These are phyloP conservation scores for Penicillium bialowiezense DNA, from an alignment of 495 filamentous ascomycete genomes.

Conservation along the genomic window DNA sequence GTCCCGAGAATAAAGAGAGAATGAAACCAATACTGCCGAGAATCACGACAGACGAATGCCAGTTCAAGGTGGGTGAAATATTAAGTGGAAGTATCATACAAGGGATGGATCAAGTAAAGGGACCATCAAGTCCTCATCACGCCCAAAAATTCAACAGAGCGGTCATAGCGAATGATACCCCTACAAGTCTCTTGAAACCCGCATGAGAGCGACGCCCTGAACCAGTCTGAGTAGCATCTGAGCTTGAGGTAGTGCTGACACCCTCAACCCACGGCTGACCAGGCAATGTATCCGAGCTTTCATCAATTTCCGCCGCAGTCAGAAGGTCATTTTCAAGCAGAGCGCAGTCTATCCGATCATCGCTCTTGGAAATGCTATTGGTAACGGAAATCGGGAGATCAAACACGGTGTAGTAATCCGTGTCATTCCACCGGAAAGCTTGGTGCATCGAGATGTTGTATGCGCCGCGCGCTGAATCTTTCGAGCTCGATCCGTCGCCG, in stretches of 20 bases:
- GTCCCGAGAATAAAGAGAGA: no score
- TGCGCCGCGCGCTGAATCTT: slow-evolving; percentile 29
- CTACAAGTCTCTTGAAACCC: neutral
- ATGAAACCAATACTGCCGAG: no score
- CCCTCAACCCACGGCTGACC: slow-evolving; percentile 20
- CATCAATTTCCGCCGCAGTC: slow-evolving; percentile 6
- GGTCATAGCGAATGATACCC: slow-evolving; percentile 5
- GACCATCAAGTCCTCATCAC: neutral
- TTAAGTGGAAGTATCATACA: neutral
- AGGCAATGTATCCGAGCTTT: slow-evolving; percentile 17
- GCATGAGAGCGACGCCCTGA: neutral
- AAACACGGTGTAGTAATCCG: slow-evolving; percentile 65
- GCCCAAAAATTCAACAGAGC: slow-evolving; percentile 2
- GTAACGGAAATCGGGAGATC: slow-evolving; percentile 64
- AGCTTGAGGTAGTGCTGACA: slow-evolving; percentile 7
- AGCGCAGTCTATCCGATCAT: slow-evolving; percentile 16
- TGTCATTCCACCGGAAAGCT: slow-evolving; percentile 60
- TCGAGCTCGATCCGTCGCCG: slow-evolving; percentile 44
- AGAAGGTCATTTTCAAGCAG: slow-evolving; percentile 18
- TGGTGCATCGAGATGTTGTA: slow-evolving; percentile 67
- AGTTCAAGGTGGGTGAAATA: no score
- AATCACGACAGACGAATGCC: no score
- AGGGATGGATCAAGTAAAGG: neutral
- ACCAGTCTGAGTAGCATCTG: slow-evolving; percentile 2
- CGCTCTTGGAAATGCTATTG: slow-evolving; percentile 49